Conservation (phyloP, 192 early-diverging fungal species). For the Backusella sp. region DNA sequence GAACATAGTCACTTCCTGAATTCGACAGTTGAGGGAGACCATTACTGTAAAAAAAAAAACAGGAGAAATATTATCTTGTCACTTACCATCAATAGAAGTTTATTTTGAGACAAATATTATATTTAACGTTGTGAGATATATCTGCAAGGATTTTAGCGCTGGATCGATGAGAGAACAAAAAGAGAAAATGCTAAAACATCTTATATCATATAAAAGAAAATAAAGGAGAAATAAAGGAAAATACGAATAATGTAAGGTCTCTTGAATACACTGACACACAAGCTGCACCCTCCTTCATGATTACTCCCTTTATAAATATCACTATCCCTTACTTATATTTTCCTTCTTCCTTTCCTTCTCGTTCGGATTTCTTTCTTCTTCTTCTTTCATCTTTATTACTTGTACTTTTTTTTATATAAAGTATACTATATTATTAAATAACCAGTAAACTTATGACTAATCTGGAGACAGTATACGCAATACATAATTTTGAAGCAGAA, state of each 20-base stretch:
- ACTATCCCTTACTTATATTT: not conserved
- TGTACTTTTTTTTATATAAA: not conserved
- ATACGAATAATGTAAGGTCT: not conserved
- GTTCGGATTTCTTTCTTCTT: not conserved
- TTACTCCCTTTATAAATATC: not conserved
- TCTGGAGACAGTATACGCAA: conserved; percentile 52
- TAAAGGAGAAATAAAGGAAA: not conserved
- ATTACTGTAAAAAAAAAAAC: not conserved
- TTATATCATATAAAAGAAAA: not conserved
- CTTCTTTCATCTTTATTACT: not conserved
- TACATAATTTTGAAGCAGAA: conserved; percentile 59
- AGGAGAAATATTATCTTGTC: not conserved
- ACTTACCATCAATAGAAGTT: not conserved
- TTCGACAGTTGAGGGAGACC: not conserved
- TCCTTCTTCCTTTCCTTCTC: not conserved
- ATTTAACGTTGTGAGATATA: not conserved
- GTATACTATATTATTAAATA: not conserved
- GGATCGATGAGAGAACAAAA: not conserved
- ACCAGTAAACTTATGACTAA: conserved; percentile 6
- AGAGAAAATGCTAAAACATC: not conserved
- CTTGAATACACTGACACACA: not conserved
- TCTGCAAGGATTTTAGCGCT: not conserved
- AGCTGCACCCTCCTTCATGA: not conserved
- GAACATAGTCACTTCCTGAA: not conserved
- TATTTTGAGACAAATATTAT: not conserved